Evolutionary conservation across 169 alveolate genomes (phyloP).

Genomic region (Plasmodium gonderi): DNA sequence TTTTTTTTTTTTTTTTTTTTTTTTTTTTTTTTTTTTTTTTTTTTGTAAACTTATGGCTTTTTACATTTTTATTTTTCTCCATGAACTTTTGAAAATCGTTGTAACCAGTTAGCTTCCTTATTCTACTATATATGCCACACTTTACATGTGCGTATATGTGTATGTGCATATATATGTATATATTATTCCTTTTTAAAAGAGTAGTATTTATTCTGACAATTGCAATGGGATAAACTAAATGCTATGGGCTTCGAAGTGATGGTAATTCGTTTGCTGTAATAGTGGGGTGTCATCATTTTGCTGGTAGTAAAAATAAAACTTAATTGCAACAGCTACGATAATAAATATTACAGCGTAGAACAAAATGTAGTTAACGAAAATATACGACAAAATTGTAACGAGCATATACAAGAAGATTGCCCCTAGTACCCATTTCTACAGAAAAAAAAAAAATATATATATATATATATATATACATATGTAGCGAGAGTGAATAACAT

Average conservation of each 20-base stretch:
- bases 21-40: too few relatives aligned
- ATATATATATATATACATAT: not conserved
- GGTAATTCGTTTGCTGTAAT: slow-evolving; percentile 33
- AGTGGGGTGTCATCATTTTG: slow-evolving; percentile 7
- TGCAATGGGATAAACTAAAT: not conserved
- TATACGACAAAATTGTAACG: slow-evolving; percentile 41
- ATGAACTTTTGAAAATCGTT: not conserved
- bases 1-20: too few relatives aligned
- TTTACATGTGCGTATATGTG: not conserved
- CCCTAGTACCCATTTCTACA: slow-evolving; percentile 55
- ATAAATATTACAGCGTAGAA: slow-evolving; percentile 43
- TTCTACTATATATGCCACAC: not conserved
- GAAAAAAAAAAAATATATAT: slow-evolving; percentile 34
- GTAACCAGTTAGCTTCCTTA: not conserved
- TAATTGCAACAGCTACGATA: not conserved
- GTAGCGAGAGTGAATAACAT: not conserved
- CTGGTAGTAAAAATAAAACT: slow-evolving; percentile 31
- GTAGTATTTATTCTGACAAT: not conserved
- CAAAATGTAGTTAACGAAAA: slow-evolving; percentile 54
- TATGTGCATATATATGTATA: not conserved
- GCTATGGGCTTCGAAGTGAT: slow-evolving; percentile 51
- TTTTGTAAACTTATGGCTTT: too few relatives aligned
- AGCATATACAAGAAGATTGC: slow-evolving; percentile 27
- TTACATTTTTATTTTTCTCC: too few relatives aligned
- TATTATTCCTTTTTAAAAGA: not conserved